These are phyloP conservation scores for Geosiphon pyriformis DNA, from an alignment of 192 early-diverging fungal genomes.

Conservation along the genomic window DNA sequence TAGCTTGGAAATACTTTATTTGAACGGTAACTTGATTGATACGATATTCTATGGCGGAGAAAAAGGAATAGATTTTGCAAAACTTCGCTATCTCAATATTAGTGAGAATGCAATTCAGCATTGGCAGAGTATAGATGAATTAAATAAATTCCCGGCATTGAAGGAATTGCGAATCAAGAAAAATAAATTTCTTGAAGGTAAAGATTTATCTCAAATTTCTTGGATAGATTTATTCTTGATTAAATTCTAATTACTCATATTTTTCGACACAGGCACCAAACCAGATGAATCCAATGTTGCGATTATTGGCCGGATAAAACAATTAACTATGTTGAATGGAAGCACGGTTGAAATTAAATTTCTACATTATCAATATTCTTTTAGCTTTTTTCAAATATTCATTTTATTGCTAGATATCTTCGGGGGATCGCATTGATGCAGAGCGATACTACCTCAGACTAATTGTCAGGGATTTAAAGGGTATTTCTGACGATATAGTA, in stretches of 20 bases:
- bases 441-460: conserved; percentile 47
- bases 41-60: conserved; percentile 9
- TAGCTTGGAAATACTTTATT: conserved; percentile 36
- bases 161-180: conserved; percentile 37
- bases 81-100: conserved; percentile 39
- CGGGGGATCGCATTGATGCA: conserved; percentile 36
- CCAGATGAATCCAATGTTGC: conserved; percentile 20
- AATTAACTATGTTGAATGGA: conserved; percentile 41
- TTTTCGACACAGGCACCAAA: conserved; percentile 25
- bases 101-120: conserved; percentile 41
- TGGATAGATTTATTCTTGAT: not conserved
- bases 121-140: conserved; percentile 40
- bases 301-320: conserved; percentile 41
- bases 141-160: conserved; percentile 37
- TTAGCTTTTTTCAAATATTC: not conserved
- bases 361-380: not conserved
- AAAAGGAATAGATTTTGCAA: conserved; percentile 16
- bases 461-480: conserved; percentile 31
- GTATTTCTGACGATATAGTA: conserved; percentile 32
- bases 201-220: not conserved
- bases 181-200: conserved; percentile 39
- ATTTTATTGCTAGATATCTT: conserved; percentile 28
- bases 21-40: conserved; percentile 30
- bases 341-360: conserved; percentile 36
- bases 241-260: not conserved